These are phyloP conservation scores for Dendryphion nanum DNA, from an alignment of 2,329 filamentous ascomycete genomes.

Conservation along the genomic window DNA sequence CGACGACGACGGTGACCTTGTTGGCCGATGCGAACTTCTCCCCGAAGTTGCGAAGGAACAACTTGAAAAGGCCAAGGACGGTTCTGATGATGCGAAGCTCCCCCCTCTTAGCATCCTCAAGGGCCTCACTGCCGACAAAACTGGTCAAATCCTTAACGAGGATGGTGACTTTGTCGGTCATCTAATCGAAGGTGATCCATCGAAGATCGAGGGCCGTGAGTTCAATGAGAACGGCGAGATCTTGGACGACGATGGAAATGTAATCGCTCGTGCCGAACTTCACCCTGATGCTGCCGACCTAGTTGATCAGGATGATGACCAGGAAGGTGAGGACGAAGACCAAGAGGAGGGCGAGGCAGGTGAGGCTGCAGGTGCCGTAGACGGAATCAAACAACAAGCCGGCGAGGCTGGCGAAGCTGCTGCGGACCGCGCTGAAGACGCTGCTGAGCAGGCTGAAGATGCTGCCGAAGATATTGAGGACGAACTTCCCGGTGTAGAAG, in stretches of 20 bases:
- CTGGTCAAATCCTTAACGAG: slow-evolving; percentile 50
- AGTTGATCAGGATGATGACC: slow-evolving; percentile 33
- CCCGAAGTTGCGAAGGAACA: slow-evolving; percentile 47
- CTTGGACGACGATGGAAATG: slow-evolving; percentile 54
- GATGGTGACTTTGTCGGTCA: slow-evolving; percentile 52
- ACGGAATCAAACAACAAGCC: slow-evolving; percentile 19
- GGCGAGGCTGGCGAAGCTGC: slow-evolving; percentile 28
- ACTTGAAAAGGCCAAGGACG: slow-evolving; percentile 37
- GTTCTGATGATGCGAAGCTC: slow-evolving; percentile 36
- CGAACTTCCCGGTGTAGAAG: slow-evolving; percentile 52
- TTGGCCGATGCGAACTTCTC: slow-evolving; percentile 53
- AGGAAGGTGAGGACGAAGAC: slow-evolving; percentile 20
- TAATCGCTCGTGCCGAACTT: slow-evolving; percentile 53
- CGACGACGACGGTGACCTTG: slow-evolving; percentile 54
- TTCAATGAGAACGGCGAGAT: slow-evolving; percentile 56
- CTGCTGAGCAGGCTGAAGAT: slow-evolving; percentile 19
- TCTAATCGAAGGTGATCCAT: slow-evolving; percentile 48
- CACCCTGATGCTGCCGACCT: slow-evolving; percentile 46
- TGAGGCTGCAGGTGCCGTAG: slow-evolving; percentile 4
- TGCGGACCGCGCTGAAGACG: slow-evolving; percentile 28
- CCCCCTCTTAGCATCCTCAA: slow-evolving; percentile 48
- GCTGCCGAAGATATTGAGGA: slow-evolving; percentile 44
- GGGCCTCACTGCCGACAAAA: slow-evolving; percentile 47
- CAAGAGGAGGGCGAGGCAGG: slow-evolving; percentile 22
- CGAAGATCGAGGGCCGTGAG: slow-evolving; percentile 47